Conservation (phyloP, 805 yeast genomes). For the Starmera quercuum region DNA sequence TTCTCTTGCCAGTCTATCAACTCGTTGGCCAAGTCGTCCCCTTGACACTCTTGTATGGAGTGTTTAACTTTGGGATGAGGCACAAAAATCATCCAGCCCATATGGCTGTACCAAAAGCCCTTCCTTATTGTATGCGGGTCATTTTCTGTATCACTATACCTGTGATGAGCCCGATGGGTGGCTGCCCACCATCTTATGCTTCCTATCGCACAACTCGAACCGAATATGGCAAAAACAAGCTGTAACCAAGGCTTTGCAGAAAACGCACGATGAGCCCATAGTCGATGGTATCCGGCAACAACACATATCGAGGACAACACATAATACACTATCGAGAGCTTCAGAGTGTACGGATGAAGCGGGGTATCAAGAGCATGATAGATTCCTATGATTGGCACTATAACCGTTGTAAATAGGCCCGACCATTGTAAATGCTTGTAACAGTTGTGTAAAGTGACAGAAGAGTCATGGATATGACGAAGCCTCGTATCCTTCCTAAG, state of each 20-base stretch:
- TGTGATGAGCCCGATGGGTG: slow-evolving; percentile 85
- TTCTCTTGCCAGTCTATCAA: slow-evolving; percentile 63
- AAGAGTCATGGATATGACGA: no score
- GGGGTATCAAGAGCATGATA: slow-evolving; percentile 8
- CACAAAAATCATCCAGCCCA: slow-evolving; percentile 78
- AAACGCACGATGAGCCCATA: slow-evolving; percentile 60
- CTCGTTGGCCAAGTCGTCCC: slow-evolving; percentile 52
- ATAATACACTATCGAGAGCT: slow-evolving; percentile 49
- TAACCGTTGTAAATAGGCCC: slow-evolving; percentile 46
- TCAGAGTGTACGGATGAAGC: slow-evolving; percentile 31
- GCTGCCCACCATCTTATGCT: slow-evolving; percentile 73
- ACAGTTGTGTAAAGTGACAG: slow-evolving; percentile 71
- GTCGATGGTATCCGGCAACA: slow-evolving; percentile 79
- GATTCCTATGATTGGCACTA: slow-evolving; percentile 48
- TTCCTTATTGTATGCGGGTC: slow-evolving; percentile 84
- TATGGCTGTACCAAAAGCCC: slow-evolving; percentile 75
- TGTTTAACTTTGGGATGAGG: slow-evolving; percentile 49
- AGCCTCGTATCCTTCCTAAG: no score
- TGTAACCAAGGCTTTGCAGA: slow-evolving; percentile 37
- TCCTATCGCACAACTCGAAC: slow-evolving; percentile 72
- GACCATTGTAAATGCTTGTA: slow-evolving; percentile 71
- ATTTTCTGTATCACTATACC: slow-evolving; percentile 77
- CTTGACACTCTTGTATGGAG: slow-evolving; percentile 33
- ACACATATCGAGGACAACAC: slow-evolving; percentile 58
- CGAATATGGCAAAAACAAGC: slow-evolving; percentile 46